These are phyloP conservation scores for Cardamine resedifolia DNA, from an alignment of 345 rosid species.

Conservation along the genomic window DNA sequence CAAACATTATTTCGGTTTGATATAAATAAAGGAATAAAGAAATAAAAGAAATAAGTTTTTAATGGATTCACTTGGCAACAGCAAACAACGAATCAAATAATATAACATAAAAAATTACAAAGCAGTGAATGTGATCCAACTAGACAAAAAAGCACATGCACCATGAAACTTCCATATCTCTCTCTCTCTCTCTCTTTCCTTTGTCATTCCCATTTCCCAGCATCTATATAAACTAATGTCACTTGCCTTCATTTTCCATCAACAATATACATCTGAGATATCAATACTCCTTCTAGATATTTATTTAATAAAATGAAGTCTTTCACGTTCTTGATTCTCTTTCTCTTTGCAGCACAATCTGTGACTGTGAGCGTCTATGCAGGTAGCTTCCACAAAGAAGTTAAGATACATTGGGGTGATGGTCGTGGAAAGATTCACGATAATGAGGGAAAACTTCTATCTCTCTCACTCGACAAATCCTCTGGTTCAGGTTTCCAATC, in stretches of 20 bases:
- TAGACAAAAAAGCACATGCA: slow-evolving; percentile 34
- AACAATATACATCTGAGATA: slow-evolving; percentile 10
- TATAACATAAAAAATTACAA: not conserved
- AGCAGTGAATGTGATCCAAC: slow-evolving; percentile 24
- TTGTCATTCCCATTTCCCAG: not conserved
- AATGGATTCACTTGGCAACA: slow-evolving; percentile 17
- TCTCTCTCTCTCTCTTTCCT: slow-evolving; percentile 26
- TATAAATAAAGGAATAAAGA: not conserved
- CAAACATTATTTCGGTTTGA: slow-evolving; percentile 22
- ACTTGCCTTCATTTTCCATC: slow-evolving; percentile 5
- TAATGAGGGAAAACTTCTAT: slow-evolving; percentile 29
- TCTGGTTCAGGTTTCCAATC: slow-evolving; percentile 51
- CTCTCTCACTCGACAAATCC: slow-evolving; percentile 41
- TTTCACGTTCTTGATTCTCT: slow-evolving; percentile 23
- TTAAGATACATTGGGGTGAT: slow-evolving; percentile 36
- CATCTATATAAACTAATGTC: slow-evolving; percentile 27
- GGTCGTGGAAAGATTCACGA: slow-evolving; percentile 32
- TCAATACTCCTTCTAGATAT: not conserved
- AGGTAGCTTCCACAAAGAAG: slow-evolving; percentile 39
- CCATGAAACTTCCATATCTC: slow-evolving; percentile 24
- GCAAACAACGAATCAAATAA: slow-evolving; percentile 28
- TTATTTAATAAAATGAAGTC: slow-evolving; percentile 15
- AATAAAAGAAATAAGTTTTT: not conserved
- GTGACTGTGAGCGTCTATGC: slow-evolving; percentile 27
- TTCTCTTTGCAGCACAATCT: slow-evolving; percentile 28